Percentiles rank a stretch among this genome's conserved stretches.
Evolutionary conservation across 345 rosid species (phyloP).

Genomic region (Alliaria petiolata): DNA sequence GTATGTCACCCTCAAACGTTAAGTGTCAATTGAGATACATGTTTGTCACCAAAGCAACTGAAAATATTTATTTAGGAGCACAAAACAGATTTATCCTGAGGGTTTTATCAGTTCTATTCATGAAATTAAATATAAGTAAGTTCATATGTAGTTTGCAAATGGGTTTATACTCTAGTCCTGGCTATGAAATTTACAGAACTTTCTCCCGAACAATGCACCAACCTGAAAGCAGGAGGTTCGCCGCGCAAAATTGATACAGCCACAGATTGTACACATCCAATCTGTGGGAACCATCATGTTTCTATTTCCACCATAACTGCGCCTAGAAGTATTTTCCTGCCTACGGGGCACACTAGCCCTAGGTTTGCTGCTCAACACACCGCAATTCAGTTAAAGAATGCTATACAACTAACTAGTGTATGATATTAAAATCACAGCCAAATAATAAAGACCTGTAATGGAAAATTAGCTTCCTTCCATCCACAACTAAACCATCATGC

Average conservation of each 20-base stretch:
- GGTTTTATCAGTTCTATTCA: slow-evolving; percentile 3
- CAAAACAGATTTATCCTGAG: background rate
- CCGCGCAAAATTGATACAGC: slow-evolving; percentile 92
- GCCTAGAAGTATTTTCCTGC: slow-evolving; percentile 55
- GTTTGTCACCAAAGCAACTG: background rate
- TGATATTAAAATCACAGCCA: background rate
- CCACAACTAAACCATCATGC: slow-evolving; percentile 79
- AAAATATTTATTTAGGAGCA: background rate
- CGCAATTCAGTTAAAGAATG: slow-evolving; percentile 23
- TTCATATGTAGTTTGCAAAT: background rate
- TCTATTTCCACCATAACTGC: slow-evolving; percentile 51
- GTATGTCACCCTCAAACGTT: background rate
- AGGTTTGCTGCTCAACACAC: slow-evolving; percentile 80
- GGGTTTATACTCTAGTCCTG: background rate
- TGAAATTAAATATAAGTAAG: background rate
- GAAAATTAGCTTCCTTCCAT: slow-evolving; percentile 74
- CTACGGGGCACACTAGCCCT: slow-evolving; percentile 62
- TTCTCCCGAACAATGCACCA: slow-evolving; percentile 7
- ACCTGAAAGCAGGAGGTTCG: slow-evolving; percentile 99
- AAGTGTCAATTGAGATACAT: background rate
- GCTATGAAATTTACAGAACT: background rate
- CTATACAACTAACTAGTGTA: slow-evolving; percentile 4
- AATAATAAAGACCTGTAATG: slow-evolving; percentile 65
- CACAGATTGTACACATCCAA: slow-evolving; percentile 95
- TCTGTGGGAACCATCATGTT: slow-evolving; percentile 71